phyloP scores from a whole-genome alignment of 169 alveolate species.

The Eimeria maxima region DNA sequence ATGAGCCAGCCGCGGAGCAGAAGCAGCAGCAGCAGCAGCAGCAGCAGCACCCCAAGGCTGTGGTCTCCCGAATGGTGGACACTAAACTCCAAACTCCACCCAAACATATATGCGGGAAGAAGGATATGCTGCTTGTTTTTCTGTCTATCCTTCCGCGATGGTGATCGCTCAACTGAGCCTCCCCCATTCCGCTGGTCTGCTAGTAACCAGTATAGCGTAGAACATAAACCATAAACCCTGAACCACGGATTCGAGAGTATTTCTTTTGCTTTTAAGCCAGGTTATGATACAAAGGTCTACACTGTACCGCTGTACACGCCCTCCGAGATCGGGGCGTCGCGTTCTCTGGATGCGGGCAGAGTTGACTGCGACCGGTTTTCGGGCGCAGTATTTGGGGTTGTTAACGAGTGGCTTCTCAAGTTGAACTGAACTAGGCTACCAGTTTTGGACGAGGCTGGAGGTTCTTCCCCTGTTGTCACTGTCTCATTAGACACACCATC shows the following conservation, averaged over 20 bases:
- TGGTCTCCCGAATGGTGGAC: not conserved
- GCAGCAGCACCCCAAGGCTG: not conserved
- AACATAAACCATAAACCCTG: not conserved
- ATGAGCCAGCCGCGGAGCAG: not conserved
- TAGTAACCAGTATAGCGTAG: not conserved
- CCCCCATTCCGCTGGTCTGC: slow-evolving; percentile 61
- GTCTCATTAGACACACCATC: not conserved
- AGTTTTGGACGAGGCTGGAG: not conserved
- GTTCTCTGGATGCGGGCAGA: not conserved
- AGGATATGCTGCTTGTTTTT: not conserved
- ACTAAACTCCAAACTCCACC: not conserved
- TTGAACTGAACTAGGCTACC: not conserved
- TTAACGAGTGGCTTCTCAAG: not conserved
- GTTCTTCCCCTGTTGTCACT: not conserved
- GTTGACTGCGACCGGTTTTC: not conserved
- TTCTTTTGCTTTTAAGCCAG: not conserved
- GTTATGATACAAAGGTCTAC: not conserved
- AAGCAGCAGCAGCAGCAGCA: not conserved
- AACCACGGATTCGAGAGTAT: not conserved
- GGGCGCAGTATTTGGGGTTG: not conserved
- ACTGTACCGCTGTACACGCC: not conserved
- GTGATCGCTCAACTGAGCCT: slow-evolving; percentile 39
- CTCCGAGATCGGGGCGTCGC: not conserved
- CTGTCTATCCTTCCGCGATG: not conserved
- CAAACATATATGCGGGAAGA: not conserved